Evolutionary conservation across 139 green algal species (phyloP).

Genomic region (Picochlorum sp.): DNA sequence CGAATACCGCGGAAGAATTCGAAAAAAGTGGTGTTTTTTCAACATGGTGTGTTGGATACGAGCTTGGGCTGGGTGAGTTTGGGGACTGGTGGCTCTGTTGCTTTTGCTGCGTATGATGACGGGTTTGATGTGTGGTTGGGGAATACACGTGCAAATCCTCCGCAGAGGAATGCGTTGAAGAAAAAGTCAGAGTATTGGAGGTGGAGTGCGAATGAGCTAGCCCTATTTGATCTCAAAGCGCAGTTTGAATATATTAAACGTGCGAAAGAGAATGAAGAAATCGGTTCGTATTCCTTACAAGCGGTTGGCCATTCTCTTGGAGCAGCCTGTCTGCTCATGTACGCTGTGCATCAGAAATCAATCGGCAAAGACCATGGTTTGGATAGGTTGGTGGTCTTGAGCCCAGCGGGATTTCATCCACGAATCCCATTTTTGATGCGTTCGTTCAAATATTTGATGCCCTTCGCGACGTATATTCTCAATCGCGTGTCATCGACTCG

Average conservation of each 20-base stretch:
- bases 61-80: conserved; percentile 73
- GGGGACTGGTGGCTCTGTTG: conserved; percentile 38
- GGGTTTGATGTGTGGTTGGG: conserved; percentile 92
- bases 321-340: conserved; percentile 52
- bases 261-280: conserved; percentile 51
- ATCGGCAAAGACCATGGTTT: conserved; percentile 44
- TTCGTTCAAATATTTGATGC: conserved; percentile 11
- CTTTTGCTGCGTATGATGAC: conserved; percentile 83
- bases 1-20: conserved; percentile 56
- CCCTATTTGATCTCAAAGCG: conserved; percentile 55
- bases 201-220: conserved; percentile 83
- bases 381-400: conserved; percentile 63
- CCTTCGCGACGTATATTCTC: conserved; percentile 3
- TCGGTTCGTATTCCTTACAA: conserved; percentile 38
- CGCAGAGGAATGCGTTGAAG: conserved; percentile 45
- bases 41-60: conserved; percentile 90
- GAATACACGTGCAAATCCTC: conserved; percentile 75
- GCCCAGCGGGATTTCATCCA: conserved; percentile 66
- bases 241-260: conserved; percentile 69
- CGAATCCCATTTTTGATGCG: conserved; percentile 14
- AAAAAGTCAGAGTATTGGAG: conserved; percentile 65
- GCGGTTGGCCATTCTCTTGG: conserved; percentile 60
- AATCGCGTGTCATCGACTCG: background rate
- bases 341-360: conserved; percentile 30
- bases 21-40: conserved; percentile 72